Evolutionary conservation across 2,329 filamentous ascomycete genomes (phyloP).

Genomic region (Phyllosticta citrichinensis): DNA sequence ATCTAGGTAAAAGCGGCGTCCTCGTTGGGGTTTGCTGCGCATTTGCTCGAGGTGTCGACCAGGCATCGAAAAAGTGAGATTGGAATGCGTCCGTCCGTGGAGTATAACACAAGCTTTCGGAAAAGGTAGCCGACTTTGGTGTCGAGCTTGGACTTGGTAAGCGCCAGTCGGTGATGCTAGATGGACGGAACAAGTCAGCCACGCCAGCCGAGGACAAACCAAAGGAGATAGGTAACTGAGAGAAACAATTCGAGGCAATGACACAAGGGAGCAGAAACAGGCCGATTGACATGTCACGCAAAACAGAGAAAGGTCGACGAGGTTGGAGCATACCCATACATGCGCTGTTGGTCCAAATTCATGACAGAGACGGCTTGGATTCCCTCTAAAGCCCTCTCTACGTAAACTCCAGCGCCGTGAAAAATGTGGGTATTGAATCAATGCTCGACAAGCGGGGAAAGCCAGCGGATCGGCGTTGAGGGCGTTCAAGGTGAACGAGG

Average conservation of each 20-base stretch:
- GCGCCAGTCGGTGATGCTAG: conserved; percentile 37
- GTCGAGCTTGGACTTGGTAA: conserved; percentile 42
- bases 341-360: conserved; percentile 10
- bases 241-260: not conserved
- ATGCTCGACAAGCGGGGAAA: not conserved
- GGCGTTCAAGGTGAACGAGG: not conserved
- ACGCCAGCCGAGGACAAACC: not conserved
- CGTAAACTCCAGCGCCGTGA: not conserved
- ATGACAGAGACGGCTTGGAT: conserved; percentile 10
- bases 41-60: conserved; percentile 35
- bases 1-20: conserved; percentile 30
- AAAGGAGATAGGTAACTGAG: not conserved
- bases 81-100: conserved; percentile 34
- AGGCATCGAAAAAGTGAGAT: conserved; percentile 41
- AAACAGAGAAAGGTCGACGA: not conserved
- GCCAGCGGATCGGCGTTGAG: not conserved
- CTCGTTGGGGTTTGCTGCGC: conserved; percentile 32
- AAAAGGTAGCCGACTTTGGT: conserved; percentile 33
- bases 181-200: conserved; percentile 1
- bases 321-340: conserved; percentile 8
- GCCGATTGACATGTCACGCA: not conserved
- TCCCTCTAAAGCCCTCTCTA: not conserved
- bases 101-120: conserved; percentile 33
- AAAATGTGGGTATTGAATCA: not conserved
- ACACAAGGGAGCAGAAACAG: not conserved